phyloP scores from a whole-genome alignment of 129 eudicot species.

The Gnaphalium uliginosum region DNA sequence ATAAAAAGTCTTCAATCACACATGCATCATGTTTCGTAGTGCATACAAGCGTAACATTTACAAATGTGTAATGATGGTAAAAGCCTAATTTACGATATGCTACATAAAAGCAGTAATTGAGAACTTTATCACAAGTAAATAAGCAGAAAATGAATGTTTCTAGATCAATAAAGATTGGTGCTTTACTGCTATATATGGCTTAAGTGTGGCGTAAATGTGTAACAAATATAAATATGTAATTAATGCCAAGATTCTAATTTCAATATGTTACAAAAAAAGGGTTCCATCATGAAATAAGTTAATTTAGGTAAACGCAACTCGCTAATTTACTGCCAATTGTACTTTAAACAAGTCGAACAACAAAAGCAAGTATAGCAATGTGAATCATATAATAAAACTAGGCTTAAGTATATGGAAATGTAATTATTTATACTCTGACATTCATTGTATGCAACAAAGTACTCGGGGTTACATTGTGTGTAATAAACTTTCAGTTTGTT shows the following conservation, averaged over 20 bases:
- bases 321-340: background rate
- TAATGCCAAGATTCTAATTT: slow-evolving; percentile 22
- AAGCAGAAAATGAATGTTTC: background rate
- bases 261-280: background rate
- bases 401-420: no score
- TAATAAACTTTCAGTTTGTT: no score
- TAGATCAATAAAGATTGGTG: background rate
- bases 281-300: background rate
- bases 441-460: no score
- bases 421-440: no score
- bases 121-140: background rate
- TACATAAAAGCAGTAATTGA: slow-evolving; percentile 4
- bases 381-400: background rate
- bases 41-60: background rate
- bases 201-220: background rate
- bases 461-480: no score
- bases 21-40: slow-evolving; percentile 8
- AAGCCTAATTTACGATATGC: background rate
- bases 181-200: background rate
- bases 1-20: slow-evolving; percentile 22
- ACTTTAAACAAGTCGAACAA: slow-evolving; percentile 10
- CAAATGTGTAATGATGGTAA: background rate
- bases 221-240: slow-evolving; percentile 8
- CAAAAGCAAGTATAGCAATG: slow-evolving; percentile 8
- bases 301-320: background rate